These are phyloP conservation scores for Yarrowia galli DNA, from an alignment of 1,139 yeast species.

Conservation along the genomic window DNA sequence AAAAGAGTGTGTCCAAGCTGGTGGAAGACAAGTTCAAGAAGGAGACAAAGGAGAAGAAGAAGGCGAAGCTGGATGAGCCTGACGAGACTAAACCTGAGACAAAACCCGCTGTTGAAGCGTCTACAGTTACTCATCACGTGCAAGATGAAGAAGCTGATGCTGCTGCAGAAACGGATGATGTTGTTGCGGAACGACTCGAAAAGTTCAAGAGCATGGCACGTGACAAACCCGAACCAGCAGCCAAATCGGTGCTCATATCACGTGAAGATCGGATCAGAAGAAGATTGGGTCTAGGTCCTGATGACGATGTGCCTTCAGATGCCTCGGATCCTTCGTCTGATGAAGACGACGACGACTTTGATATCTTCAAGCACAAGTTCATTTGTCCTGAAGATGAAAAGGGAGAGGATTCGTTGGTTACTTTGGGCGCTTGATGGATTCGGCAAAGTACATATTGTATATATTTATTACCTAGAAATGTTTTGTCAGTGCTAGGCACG, in stretches of 20 bases:
- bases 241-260: constrained; percentile 3
- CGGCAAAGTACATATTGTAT: neutral
- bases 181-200: constrained; percentile 1
- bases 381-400: constrained; percentile 43
- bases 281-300: constrained; percentile 41
- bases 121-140: neutral
- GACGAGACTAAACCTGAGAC: neutral
- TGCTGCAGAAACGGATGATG: neutral
- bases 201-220: constrained; percentile 11
- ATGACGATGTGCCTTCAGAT: constrained; percentile 47
- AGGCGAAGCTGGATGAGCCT: neutral
- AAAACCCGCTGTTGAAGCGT: neutral
- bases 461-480: constrained; percentile 4
- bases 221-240: neutral
- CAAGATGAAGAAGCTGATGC: neutral
- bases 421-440: constrained; percentile 44
- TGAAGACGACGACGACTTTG: constrained; percentile 44
- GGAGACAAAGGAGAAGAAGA: neutral
- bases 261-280: constrained; percentile 29
- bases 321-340: constrained; percentile 38
- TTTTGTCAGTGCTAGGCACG: too few species aligned
- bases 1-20: constrained; percentile 7
- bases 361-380: constrained; percentile 46
- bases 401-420: constrained; percentile 45
- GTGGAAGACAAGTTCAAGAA: constrained; percentile 14